Conservation (phyloP, 768 basidiomycete genomes). For the Paxillus ammoniavirescens region DNA sequence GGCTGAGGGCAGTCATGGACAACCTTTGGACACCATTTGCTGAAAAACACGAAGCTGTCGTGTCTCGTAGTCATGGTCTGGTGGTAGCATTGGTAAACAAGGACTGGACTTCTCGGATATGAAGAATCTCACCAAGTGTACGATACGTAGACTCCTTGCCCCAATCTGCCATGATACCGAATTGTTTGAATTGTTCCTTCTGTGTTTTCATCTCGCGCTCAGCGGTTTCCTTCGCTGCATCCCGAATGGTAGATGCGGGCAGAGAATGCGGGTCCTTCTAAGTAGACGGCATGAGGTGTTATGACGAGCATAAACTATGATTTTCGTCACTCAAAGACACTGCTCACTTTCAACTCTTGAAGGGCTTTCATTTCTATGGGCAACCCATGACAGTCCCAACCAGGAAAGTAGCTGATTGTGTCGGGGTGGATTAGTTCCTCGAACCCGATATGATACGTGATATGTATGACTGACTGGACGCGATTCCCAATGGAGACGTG, state of each 20-base stretch:
- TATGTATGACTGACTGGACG: slow-evolving; percentile 63
- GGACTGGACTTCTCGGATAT: neutral
- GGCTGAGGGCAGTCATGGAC: neutral
- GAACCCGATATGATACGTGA: neutral
- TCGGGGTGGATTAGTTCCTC: neutral
- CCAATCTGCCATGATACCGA: slow-evolving; percentile 96
- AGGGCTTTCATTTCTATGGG: slow-evolving; percentile 96
- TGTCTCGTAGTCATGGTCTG: slow-evolving; percentile 87
- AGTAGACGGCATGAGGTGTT: neutral
- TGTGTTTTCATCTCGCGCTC: slow-evolving; percentile 72
- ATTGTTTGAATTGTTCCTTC: slow-evolving; percentile 71
- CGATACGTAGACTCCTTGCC: slow-evolving; percentile 67
- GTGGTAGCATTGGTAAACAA: neutral
- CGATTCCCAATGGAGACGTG: slow-evolving; percentile 73
- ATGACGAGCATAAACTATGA: neutral
- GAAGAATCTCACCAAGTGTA: slow-evolving; percentile 65
- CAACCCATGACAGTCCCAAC: slow-evolving; percentile 98
- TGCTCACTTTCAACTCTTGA: slow-evolving; percentile 65
- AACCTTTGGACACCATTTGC: slow-evolving; percentile 84
- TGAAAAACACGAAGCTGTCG: slow-evolving; percentile 84
- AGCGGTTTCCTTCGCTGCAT: slow-evolving; percentile 71
- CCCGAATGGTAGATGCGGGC: slow-evolving; percentile 61
- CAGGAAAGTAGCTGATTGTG: slow-evolving; percentile 78
- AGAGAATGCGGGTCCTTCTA: slow-evolving; percentile 58
- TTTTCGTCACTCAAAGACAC: neutral